Evolutionary conservation across 1,284 basidiomycete genomes (phyloP).

Genomic region (Heliocybe sulcata): DNA sequence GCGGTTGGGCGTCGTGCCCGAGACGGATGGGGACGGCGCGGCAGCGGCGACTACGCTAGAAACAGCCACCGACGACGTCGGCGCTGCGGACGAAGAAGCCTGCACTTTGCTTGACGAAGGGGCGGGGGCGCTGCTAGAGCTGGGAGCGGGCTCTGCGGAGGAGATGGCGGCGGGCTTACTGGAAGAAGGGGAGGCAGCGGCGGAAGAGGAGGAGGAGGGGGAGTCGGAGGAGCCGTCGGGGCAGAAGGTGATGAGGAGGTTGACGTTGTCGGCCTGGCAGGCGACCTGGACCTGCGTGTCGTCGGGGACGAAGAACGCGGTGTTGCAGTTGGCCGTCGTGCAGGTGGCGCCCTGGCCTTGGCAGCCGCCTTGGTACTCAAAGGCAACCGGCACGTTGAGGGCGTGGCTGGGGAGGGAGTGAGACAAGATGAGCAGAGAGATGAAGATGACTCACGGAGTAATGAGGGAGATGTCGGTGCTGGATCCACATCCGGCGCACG

Average conservation of each 20-base stretch:
- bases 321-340: slow-evolving; percentile 19
- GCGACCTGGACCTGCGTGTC: slow-evolving; percentile 34
- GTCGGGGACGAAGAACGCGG: slow-evolving; percentile 30
- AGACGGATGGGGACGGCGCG: not conserved
- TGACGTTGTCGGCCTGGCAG: slow-evolving; percentile 25
- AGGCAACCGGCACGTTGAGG: slow-evolving; percentile 22
- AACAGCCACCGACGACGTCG: not conserved
- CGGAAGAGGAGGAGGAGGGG: not conserved
- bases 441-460: slow-evolving; percentile 23
- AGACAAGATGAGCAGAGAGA: not conserved
- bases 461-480: slow-evolving; percentile 39
- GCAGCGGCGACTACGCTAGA: not conserved
- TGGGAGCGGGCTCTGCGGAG: not conserved
- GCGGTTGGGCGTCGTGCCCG: not conserved
- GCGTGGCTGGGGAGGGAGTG: slow-evolving; percentile 17
- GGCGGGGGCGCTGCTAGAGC: not conserved
- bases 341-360: slow-evolving; percentile 24
- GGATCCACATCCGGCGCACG: slow-evolving; percentile 30
- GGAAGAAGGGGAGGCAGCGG: not conserved
- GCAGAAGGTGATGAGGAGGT: slow-evolving; percentile 27
- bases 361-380: slow-evolving; percentile 23
- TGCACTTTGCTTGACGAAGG: not conserved
- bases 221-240: not conserved
- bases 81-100: not conserved
- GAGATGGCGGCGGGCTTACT: not conserved